A percentile compares a stretch with the other conserved stretches of the same genome.
These are phyloP conservation scores for Ogataea degrootiae DNA, from an alignment of 805 yeast genomes.

Conservation along the genomic window DNA sequence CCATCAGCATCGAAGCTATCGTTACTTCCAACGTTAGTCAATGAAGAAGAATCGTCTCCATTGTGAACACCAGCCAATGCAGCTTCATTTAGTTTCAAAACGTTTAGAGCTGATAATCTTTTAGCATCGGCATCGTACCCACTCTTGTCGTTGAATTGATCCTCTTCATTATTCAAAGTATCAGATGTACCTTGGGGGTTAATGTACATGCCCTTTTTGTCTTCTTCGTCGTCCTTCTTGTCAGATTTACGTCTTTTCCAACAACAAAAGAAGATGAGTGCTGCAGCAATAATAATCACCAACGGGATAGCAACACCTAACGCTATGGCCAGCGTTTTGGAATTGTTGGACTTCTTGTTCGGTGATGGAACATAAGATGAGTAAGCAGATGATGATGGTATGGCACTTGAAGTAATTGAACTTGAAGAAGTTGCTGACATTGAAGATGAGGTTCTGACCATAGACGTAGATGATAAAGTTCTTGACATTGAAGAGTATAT, in stretches of 20 bases:
- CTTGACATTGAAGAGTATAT: conserved; percentile 22
- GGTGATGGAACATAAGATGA: conserved; percentile 2
- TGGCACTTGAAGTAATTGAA: conserved; percentile 25
- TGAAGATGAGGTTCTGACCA: conserved; percentile 23
- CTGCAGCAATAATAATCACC: conserved; percentile 44
- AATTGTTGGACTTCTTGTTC: conserved; percentile 21
- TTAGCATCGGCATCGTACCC: conserved; percentile 22
- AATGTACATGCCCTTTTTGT: conserved; percentile 20
- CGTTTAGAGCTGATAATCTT: conserved; percentile 47
- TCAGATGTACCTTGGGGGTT: conserved; percentile 18
- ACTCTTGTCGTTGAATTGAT: conserved; percentile 21
- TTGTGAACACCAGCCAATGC: conserved; percentile 18
- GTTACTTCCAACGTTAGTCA: conserved; percentile 47
- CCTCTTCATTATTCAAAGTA: conserved; percentile 24
- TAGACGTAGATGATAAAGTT: conserved; percentile 24
- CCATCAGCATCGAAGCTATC: conserved; percentile 17
- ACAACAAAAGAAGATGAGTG: conserved; percentile 49
- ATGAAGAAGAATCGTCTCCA: conserved; percentile 41
- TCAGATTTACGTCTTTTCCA: conserved; percentile 41
- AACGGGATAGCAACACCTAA: conserved; percentile 84
- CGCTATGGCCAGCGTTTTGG: conserved; percentile 73
- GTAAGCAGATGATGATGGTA: conserved; percentile 3
- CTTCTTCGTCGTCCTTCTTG: conserved; percentile 24
- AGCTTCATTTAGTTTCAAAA: conserved; percentile 44
- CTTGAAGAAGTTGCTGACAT: conserved; percentile 25